Conservation (phyloP, 164 flowering plant species). For the Brasenia schreberi region DNA sequence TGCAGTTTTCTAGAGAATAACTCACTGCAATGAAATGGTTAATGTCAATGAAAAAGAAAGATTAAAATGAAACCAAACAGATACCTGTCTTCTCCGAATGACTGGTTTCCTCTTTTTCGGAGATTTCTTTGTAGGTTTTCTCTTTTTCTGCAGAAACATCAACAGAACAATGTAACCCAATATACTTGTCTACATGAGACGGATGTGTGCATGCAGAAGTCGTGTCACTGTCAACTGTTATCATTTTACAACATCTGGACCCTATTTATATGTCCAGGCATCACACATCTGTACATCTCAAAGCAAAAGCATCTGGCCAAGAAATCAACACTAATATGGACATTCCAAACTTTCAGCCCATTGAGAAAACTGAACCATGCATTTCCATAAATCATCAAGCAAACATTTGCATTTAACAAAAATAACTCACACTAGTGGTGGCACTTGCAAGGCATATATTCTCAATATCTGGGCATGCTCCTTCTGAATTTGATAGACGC, state of each 20-base stretch:
- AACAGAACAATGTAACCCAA: slow-evolving; percentile 1
- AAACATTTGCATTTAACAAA: slow-evolving; percentile 8
- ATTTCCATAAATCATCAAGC: slow-evolving; percentile 10
- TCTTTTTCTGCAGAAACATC: slow-evolving; percentile 22
- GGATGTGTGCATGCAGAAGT: not conserved
- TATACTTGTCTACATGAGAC: not conserved
- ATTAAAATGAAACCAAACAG: not conserved
- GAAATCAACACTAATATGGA: not conserved
- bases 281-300: not conserved
- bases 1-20: too few relatives aligned
- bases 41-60: slow-evolving; percentile 3
- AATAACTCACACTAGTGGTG: slow-evolving; percentile 5
- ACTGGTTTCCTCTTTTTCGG: slow-evolving; percentile 39
- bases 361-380: not conserved
- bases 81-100: slow-evolving; percentile 41
- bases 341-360: not conserved
- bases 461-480: slow-evolving; percentile 29
- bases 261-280: not conserved
- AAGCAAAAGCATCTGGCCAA: not conserved
- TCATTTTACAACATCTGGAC: too few relatives aligned
- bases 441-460: slow-evolving; percentile 5
- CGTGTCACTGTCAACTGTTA: too few relatives aligned
- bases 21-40: slow-evolving; percentile 1
- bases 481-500: slow-evolving; percentile 37
- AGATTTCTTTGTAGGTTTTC: slow-evolving; percentile 23